Base-by-base conservation (phyloP, 148 eudicot genomes). In the Rhododendron ferrugineum region DNA sequence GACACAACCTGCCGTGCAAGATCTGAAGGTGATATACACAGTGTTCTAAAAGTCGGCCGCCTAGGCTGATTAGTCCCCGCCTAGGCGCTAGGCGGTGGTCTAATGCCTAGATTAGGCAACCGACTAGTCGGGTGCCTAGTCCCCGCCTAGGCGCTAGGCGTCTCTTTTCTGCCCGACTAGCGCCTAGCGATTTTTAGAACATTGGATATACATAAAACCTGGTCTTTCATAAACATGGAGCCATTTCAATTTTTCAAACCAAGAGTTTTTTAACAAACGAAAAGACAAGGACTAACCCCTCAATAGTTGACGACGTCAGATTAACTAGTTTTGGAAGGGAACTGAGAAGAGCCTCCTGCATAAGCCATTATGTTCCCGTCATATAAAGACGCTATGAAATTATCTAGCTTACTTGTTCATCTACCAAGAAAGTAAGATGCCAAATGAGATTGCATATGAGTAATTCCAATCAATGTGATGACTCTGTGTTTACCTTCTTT, bases 271-370 rank as follows among this genome's bases (percentile, higher is more conserved):
- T 68, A 79, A 22, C 54, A 46, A 70, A 37, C 26, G 6, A 85
- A 34, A 84, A 84, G 72, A 58, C 85, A 28, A 74, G 40, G 36
- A 87, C 85, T 89, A 90, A 97, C 99, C 99, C 98, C 86, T 94
- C 91, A 83, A 88, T 81, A 40, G 90, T 89, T 82, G 98, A 85
- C 85, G 99, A 92, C 85, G 92, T 82, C 82, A 90, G 90, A 86
- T 87, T 86, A 83, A 97, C 88, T 83, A 97, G 85, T 85, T 91
- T 91, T 20, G 99, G 99, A 83, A 97, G 91, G 80, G 98, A 92
- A 84, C 85, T 88, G 47, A 95, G 92, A 88, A 97, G 99, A 40
- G 94, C 91, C n/a, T 92, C 96, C 99, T 97, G 98, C 90, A 92
- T 37, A 85, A 54, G 78, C 81, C 40, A 85, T 68, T 37, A 79